These are phyloP conservation scores for Fusarium globosum DNA, from an alignment of 2,329 filamentous ascomycete species.

Conservation along the genomic window DNA sequence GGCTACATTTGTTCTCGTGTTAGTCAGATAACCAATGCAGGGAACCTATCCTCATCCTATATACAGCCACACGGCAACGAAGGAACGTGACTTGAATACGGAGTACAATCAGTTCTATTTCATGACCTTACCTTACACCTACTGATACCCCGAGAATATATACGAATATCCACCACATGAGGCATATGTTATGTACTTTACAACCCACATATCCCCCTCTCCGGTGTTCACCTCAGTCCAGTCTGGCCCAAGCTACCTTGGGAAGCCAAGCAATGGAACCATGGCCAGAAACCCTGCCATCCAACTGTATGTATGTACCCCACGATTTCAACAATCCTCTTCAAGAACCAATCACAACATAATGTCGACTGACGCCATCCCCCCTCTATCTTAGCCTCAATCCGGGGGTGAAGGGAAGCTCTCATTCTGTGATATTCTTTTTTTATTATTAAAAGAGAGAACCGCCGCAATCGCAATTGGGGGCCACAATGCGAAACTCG, in stretches of 20 bases:
- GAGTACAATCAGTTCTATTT: background rate
- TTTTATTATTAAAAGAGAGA: background rate
- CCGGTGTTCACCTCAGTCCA: background rate
- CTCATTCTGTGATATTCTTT: background rate
- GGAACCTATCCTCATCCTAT: background rate
- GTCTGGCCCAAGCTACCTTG: background rate
- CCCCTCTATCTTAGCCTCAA: constrained; percentile 6
- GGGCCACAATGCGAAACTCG: background rate
- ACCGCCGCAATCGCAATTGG: constrained; percentile 5
- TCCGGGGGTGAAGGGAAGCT: background rate
- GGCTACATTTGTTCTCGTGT: background rate
- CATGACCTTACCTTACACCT: background rate
- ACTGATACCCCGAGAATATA: background rate
- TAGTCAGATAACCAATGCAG: background rate
- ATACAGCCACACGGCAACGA: background rate
- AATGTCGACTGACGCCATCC: background rate
- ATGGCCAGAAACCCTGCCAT: constrained; percentile 6
- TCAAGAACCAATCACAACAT: constrained; percentile 14
- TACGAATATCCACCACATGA: background rate
- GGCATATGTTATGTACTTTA: constrained; percentile 1
- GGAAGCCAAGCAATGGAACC: constrained; percentile 6
- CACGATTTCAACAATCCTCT: constrained; percentile 12
- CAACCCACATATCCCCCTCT: background rate
- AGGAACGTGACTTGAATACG: background rate
- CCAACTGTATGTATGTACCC: constrained; percentile 10